Percentiles rank a stretch among this genome's conserved stretches.
These are phyloP conservation scores for Firmiana major DNA, from an alignment of 345 rosid genomes.

Conservation along the genomic window DNA sequence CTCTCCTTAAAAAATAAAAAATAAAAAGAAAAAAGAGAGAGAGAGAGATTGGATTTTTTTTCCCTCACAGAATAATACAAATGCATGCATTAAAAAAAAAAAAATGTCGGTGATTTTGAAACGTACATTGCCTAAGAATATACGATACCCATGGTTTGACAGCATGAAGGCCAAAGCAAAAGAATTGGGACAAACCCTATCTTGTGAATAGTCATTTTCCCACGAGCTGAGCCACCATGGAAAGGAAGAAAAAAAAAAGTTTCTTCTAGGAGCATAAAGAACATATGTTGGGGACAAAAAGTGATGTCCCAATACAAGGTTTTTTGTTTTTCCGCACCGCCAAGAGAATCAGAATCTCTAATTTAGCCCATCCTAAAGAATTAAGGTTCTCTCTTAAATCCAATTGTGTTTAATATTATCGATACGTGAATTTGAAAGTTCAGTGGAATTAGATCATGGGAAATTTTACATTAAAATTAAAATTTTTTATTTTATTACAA, in stretches of 20 bases:
- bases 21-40: too few species aligned
- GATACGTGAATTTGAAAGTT: too few species aligned
- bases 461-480: too few species aligned
- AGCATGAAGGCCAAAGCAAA: not conserved
- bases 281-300: not conserved
- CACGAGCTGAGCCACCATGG: not conserved
- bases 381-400: too few species aligned
- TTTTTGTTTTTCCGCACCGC: not conserved
- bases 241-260: not conserved
- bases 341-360: too few species aligned
- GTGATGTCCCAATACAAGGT: not conserved
- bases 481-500: too few species aligned
- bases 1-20: too few species aligned
- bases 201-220: not conserved
- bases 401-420: too few species aligned
- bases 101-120: slow-evolving; percentile 22
- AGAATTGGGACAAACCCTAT: not conserved
- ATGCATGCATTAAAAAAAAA: not conserved
- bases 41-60: not conserved
- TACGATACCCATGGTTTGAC: not conserved
- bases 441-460: too few species aligned
- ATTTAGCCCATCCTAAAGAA: too few species aligned
- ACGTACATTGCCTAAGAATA: not conserved
- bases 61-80: not conserved
- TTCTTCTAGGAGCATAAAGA: not conserved